Percentiles rank a stretch among this genome's conserved stretches.
phyloP scores from a whole-genome alignment of 2,329 filamentous ascomycete species.

The Corniculantispora saksenae region DNA sequence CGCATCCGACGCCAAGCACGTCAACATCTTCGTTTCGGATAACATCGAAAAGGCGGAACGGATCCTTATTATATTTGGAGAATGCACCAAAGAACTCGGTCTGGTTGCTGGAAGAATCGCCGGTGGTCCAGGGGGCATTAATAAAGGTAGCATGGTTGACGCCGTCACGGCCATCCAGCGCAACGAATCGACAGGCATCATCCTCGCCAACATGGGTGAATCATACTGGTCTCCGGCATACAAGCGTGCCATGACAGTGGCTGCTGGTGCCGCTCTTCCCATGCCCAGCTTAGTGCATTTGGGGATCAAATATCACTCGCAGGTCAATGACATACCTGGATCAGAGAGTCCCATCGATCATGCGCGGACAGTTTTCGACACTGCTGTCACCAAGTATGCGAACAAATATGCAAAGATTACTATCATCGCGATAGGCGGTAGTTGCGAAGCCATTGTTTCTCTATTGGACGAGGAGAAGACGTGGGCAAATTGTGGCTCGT shows the following conservation, averaged over 20 bases:
- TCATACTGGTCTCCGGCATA: slow-evolving; percentile 72
- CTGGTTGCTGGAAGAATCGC: slow-evolving; percentile 70
- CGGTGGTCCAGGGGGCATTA: slow-evolving; percentile 64
- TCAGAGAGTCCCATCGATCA: slow-evolving; percentile 63
- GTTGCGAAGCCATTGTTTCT: slow-evolving; percentile 56
- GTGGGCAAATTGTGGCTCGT: slow-evolving; percentile 47
- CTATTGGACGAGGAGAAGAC: slow-evolving; percentile 59
- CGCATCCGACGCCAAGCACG: slow-evolving; percentile 46
- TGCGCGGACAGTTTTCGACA: slow-evolving; percentile 65
- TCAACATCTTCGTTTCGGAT: slow-evolving; percentile 64
- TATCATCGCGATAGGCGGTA: slow-evolving; percentile 70
- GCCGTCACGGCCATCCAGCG: slow-evolving; percentile 53
- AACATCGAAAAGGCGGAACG: slow-evolving; percentile 59
- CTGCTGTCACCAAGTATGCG: slow-evolving; percentile 56
- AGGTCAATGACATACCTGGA: slow-evolving; percentile 62
- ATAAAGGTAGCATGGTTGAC: slow-evolving; percentile 68
- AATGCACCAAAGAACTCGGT: slow-evolving; percentile 70
- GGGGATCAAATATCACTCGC: slow-evolving; percentile 50
- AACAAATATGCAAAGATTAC: slow-evolving; percentile 58
- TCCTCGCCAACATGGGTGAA: slow-evolving; percentile 79
- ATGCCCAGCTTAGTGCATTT: slow-evolving; percentile 63
- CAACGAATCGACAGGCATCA: slow-evolving; percentile 52
- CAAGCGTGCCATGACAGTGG: slow-evolving; percentile 58
- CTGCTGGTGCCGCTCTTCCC: slow-evolving; percentile 59
- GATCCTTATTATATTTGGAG: slow-evolving; percentile 74